Evolutionary conservation across 768 basidiomycete species (phyloP).

Genomic region (Pisolithus microcarpus): DNA sequence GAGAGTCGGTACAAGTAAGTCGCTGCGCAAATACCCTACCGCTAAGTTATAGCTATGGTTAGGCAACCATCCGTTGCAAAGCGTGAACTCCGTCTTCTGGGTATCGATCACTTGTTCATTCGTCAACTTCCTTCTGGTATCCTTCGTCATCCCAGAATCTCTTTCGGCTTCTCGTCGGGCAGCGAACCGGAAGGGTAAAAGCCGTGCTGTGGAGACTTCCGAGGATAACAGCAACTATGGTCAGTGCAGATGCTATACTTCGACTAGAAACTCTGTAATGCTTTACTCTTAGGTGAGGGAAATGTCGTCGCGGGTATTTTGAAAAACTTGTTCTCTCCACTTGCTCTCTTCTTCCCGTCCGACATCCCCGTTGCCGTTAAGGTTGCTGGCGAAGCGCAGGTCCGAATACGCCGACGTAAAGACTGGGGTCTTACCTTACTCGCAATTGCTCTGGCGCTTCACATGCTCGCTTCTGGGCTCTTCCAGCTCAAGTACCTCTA

Average conservation of each 20-base stretch:
- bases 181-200: slow-evolving; percentile 25
- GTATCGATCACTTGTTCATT: slow-evolving; percentile 38
- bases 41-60: slow-evolving; percentile 6
- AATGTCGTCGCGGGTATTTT: slow-evolving; percentile 21
- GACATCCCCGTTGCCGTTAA: slow-evolving; percentile 34
- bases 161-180: slow-evolving; percentile 26
- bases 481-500: slow-evolving; percentile 75
- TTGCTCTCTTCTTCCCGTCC: slow-evolving; percentile 63
- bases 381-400: slow-evolving; percentile 48
- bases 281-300: background rate
- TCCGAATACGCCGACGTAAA: slow-evolving; percentile 45
- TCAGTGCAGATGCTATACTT: slow-evolving; percentile 7
- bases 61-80: slow-evolving; percentile 29
- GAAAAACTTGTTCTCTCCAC: slow-evolving; percentile 50
- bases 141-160: slow-evolving; percentile 57
- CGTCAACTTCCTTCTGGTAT: slow-evolving; percentile 50
- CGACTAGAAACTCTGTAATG: background rate
- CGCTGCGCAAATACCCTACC: background rate
- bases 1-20: slow-evolving; percentile 19
- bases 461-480: slow-evolving; percentile 62
- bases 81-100: slow-evolving; percentile 48
- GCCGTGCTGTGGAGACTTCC: slow-evolving; percentile 15
- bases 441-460: slow-evolving; percentile 55
- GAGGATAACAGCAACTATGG: slow-evolving; percentile 4
- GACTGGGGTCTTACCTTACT: slow-evolving; percentile 74